Evolutionary conservation across 192 early-diverging fungal species (phyloP).

Genomic region (Coemansia sp.): DNA sequence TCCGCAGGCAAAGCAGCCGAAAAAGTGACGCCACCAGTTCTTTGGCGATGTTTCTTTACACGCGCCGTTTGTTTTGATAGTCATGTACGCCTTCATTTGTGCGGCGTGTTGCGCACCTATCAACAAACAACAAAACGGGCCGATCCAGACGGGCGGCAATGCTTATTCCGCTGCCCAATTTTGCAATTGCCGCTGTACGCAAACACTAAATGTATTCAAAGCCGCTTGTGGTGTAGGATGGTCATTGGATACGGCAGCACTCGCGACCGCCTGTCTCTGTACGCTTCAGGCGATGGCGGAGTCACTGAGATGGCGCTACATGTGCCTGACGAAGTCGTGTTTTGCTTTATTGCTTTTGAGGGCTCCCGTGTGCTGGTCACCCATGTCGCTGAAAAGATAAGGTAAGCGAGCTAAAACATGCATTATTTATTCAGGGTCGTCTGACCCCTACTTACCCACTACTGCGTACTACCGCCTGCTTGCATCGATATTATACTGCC

Average conservation of each 20-base stretch:
- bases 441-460: not conserved
- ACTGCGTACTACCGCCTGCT: not conserved
- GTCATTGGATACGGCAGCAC: constrained; percentile 44
- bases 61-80: constrained; percentile 4
- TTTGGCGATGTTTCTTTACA: not conserved
- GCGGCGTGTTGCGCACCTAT: constrained; percentile 1
- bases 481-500: constrained; percentile 5
- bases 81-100: not conserved
- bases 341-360: constrained; percentile 44
- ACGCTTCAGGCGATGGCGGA: constrained; percentile 32
- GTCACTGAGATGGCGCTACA: constrained; percentile 40
- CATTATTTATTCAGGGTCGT: not conserved
- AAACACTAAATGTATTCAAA: not conserved
- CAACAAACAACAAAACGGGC: not conserved
- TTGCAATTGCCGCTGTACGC: not conserved
- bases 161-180: not conserved
- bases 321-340: constrained; percentile 42
- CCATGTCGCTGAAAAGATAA: constrained; percentile 52
- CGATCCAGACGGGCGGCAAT: not conserved
- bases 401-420: constrained; percentile 24
- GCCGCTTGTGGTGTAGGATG: constrained; percentile 30
- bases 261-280: constrained; percentile 42
- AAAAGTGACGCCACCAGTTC: constrained; percentile 2
- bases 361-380: constrained; percentile 47
- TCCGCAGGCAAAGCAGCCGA: not conserved